A percentile compares a stretch with the other conserved stretches of the same genome.
These are phyloP conservation scores for Metschnikowia similis DNA, from an alignment of 805 yeast species.

Conservation along the genomic window DNA sequence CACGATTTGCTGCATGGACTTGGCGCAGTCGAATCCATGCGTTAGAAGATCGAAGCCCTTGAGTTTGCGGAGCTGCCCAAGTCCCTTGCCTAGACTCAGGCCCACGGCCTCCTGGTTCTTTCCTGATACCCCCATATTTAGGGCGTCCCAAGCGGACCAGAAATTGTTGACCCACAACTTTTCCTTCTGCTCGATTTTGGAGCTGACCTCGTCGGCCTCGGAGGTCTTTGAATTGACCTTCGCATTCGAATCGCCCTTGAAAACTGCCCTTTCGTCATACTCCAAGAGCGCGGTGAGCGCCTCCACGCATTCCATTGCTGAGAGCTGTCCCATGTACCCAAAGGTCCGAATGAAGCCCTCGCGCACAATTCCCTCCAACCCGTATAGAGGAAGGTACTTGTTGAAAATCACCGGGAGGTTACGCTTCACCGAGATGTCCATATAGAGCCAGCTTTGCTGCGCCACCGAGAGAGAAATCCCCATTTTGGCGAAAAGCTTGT, in stretches of 20 bases:
- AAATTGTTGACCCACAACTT: conserved; percentile 71
- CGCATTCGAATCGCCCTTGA: conserved; percentile 17
- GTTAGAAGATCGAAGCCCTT: conserved; percentile 50
- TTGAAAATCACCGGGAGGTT: conserved; percentile 65
- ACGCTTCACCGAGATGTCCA: conserved; percentile 76
- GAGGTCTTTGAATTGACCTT: conserved; percentile 12
- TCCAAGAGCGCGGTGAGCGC: conserved; percentile 82
- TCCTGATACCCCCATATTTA: conserved; percentile 30
- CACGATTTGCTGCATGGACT: conserved; percentile 71
- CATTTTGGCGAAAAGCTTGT: conserved; percentile 93
- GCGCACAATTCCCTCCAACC: conserved; percentile 74
- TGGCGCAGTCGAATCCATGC: conserved; percentile 82
- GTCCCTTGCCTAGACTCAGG: conserved; percentile 11
- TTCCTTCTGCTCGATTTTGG: conserved; percentile 40
- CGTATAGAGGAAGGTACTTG: conserved; percentile 68
- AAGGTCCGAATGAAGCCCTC: conserved; percentile 84
- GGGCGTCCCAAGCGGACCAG: conserved; percentile 58
- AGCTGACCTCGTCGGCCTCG: conserved; percentile 23
- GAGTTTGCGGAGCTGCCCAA: conserved; percentile 22
- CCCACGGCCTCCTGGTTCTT: conserved; percentile 14
- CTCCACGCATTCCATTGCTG: conserved; percentile 93
- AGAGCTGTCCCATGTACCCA: conserved; percentile 82
- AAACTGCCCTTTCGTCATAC: conserved; percentile 18
- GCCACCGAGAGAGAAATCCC: conserved; percentile 89
- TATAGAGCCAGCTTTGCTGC: conserved; percentile 86